These are phyloP conservation scores for Saturnispora mendoncae DNA, from an alignment of 805 yeast species.

Conservation along the genomic window DNA sequence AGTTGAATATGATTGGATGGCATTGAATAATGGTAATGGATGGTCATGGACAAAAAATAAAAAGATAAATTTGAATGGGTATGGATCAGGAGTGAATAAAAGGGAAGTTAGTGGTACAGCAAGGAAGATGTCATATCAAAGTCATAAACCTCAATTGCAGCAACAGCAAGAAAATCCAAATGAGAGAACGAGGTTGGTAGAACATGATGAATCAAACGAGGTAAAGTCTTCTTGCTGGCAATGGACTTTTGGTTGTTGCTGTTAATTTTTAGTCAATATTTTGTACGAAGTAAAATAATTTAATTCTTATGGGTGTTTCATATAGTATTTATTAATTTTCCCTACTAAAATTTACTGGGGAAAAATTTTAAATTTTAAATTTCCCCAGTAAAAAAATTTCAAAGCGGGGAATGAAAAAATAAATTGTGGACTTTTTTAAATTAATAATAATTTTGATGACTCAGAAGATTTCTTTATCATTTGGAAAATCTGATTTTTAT, in stretches of 20 bases:
- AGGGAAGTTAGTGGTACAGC: conserved; percentile 10
- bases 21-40: conserved; percentile 67
- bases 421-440: too few species aligned
- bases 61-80: conserved; percentile 74
- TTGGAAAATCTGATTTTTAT: not conserved
- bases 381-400: too few species aligned
- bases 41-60: conserved; percentile 72
- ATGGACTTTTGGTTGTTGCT: conserved; percentile 7
- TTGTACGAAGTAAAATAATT: not conserved
- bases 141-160: conserved; percentile 11
- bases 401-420: too few species aligned
- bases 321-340: too few species aligned
- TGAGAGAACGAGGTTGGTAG: conserved; percentile 5
- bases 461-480: not conserved
- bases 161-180: conserved; percentile 12
- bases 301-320: too few species aligned
- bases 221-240: conserved; percentile 9
- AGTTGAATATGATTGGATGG: conserved; percentile 66
- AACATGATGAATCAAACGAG: conserved; percentile 1
- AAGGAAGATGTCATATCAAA: conserved; percentile 19
- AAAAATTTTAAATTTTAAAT: too few species aligned
- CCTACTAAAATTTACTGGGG: too few species aligned
- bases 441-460: not conserved
- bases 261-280: not conserved
- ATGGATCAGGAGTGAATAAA: conserved; percentile 37